Base-by-base conservation (phyloP, 495 filamentous ascomycete genomes). In the Lindgomyces ingoldianus region DNA sequence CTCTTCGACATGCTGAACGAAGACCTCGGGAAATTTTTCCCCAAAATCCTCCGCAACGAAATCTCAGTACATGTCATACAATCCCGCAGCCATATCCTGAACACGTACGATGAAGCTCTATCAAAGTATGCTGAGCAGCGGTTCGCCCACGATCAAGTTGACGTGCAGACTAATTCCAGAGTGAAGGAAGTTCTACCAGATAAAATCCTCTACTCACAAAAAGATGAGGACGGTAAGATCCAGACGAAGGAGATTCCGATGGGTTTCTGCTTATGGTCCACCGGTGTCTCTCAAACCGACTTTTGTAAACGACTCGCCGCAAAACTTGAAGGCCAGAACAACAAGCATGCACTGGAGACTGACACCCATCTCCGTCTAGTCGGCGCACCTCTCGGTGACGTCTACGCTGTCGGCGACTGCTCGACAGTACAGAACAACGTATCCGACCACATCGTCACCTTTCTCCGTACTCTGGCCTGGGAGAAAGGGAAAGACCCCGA, bases 341-440 rank as follows among this genome's bases (percentile, higher is more conserved):
- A 99, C 76, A 84, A 82, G 36, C 92, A 93, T 69, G 95, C 95
- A 16, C 82, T 99, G 10, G 95, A 98, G 73, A 99, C 95, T 0
- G 95, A 99, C 75, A 85, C 91, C 3, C 91, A 99, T 74, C 87
- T 98, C 6, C 91, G 95, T 42, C 79, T 99, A 0, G 91, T 89
- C 68, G 95, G 95, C 36, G 87, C 95, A 0, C 95, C 94, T 0
- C 79, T 98, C 0, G 94, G 95, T 41, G 94, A 97, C 70, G 91
- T 99, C 29, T 99, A 99, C 73, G 91, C 91, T 49, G 90, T 99
- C 55, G 95, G 95, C n/a, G 95, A 99, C 75, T 97, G 94, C 78
- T 79, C 89, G 12, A 98, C 94, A 0, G 95, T 98, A 0, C 95
- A 98, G 70, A 98, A 98, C 79, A 98, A 98, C 71, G 78, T 96